phyloP scores from a whole-genome alignment of 2,329 filamentous ascomycete genomes.

The Kalmusia sp. region DNA sequence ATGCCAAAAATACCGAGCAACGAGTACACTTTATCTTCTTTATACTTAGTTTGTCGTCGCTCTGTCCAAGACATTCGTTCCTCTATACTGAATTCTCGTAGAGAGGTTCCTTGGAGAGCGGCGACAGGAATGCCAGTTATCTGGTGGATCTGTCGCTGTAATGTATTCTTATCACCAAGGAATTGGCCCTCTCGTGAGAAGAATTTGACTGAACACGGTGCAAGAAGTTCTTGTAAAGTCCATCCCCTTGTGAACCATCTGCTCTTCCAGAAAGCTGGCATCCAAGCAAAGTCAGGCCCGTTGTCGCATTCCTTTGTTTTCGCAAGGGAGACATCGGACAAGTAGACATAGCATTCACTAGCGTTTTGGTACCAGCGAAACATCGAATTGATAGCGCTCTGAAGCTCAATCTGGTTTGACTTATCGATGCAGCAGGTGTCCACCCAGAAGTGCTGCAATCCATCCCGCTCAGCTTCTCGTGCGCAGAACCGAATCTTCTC shows the following conservation, averaged over 20 bases:
- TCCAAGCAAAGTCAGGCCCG: no score
- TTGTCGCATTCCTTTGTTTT: no score
- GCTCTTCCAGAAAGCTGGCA: no score
- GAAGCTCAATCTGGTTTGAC: no score
- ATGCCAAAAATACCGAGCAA: slow-evolving; percentile 23
- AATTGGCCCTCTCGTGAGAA: slow-evolving; percentile 10
- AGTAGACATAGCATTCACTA: no score
- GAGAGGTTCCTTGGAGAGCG: slow-evolving; percentile 4
- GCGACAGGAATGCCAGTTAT: slow-evolving; percentile 10
- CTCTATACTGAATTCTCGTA: slow-evolving; percentile 11
- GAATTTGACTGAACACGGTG: slow-evolving; percentile 7
- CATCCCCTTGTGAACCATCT: no score
- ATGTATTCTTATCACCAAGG: slow-evolving; percentile 12
- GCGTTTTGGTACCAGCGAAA: no score
- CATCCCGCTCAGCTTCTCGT: slow-evolving; percentile 5
- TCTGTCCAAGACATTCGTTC: slow-evolving; percentile 15
- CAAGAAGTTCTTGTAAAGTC: slow-evolving; percentile 21
- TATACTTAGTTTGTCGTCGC: slow-evolving; percentile 14
- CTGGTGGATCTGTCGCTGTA: slow-evolving; percentile 13
- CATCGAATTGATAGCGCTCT: no score
- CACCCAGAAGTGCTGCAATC: slow-evolving; percentile 9
- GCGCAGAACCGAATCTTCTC: slow-evolving; percentile 2
- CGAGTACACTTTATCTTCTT: slow-evolving; percentile 20
- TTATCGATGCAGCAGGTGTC: slow-evolving; percentile 9
- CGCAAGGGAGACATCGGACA: no score